Percentiles rank a stretch among this genome's conserved stretches.
phyloP scores from a whole-genome alignment of 257 asterid genomes.

The Gentiana macrophylla region DNA sequence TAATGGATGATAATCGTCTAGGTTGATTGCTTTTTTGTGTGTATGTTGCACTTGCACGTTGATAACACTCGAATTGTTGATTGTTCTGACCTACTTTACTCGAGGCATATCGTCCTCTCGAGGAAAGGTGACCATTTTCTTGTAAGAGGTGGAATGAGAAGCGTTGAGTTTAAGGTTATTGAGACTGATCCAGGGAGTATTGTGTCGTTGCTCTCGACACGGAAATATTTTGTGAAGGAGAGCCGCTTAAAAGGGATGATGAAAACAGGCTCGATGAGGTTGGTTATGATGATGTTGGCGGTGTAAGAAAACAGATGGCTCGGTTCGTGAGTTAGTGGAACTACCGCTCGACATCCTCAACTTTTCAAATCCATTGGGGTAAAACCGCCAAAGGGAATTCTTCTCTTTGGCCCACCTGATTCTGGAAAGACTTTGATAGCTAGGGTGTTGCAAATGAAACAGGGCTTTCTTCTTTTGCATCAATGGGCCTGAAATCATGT shows the following conservation, averaged over 20 bases:
- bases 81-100: slow-evolving; percentile 54
- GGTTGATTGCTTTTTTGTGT: too few species aligned
- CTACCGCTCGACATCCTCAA: slow-evolving; percentile 81
- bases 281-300: slow-evolving; percentile 89
- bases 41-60: not conserved
- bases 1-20: too few species aligned
- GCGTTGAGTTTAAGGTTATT: slow-evolving; percentile 65
- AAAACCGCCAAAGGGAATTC: slow-evolving; percentile 80
- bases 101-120: slow-evolving; percentile 70
- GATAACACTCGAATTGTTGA: slow-evolving; percentile 1
- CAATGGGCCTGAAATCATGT: slow-evolving; percentile 88
- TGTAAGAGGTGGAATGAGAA: slow-evolving; percentile 84
- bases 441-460: slow-evolving; percentile 86
- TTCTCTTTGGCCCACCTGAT: slow-evolving; percentile 88
- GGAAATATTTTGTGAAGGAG: slow-evolving; percentile 84
- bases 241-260: slow-evolving; percentile 68
- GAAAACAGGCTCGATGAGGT: slow-evolving; percentile 69
- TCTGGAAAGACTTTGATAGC: slow-evolving; percentile 89
- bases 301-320: slow-evolving; percentile 91
- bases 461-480: slow-evolving; percentile 85
- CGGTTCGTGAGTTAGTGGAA: slow-evolving; percentile 77
- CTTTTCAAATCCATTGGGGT: slow-evolving; percentile 84
- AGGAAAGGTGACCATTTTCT: slow-evolving; percentile 78
- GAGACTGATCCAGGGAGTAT: slow-evolving; percentile 75
- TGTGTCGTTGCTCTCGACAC: slow-evolving; percentile 89